Conservation (phyloP, 768 basidiomycete species). For the Kwoniella mangroviensis region DNA sequence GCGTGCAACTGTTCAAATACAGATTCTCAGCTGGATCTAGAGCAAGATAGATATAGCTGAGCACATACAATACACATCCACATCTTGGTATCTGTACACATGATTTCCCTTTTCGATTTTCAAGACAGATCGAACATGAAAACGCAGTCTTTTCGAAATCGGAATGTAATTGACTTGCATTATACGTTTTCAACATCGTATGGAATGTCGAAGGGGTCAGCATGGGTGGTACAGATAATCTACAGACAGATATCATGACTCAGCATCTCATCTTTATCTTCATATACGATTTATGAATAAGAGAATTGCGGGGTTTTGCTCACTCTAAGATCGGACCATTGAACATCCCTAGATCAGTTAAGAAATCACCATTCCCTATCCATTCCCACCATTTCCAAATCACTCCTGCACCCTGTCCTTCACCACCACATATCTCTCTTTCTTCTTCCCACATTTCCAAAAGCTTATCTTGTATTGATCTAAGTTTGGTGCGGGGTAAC, state of each 20-base stretch:
- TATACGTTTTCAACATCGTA: slow-evolving; percentile 41
- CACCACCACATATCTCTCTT: slow-evolving; percentile 16
- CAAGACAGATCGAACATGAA: slow-evolving; percentile 76
- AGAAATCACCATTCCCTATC: slow-evolving; percentile 47
- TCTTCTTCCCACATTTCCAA: slow-evolving; percentile 42
- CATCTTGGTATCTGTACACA: slow-evolving; percentile 72
- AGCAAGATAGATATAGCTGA: too few species aligned
- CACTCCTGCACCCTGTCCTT: slow-evolving; percentile 37
- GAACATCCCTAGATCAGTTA: slow-evolving; percentile 34
- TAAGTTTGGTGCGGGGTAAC: slow-evolving; percentile 27
- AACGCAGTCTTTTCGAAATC: slow-evolving; percentile 70
- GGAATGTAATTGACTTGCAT: slow-evolving; percentile 41
- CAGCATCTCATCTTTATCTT: neutral
- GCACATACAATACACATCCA: slow-evolving; percentile 76
- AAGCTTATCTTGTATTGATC: slow-evolving; percentile 27
- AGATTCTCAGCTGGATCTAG: too few species aligned
- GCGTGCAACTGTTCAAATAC: slow-evolving; percentile 64
- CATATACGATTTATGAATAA: neutral
- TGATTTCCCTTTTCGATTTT: slow-evolving; percentile 72
- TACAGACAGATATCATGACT: neutral
- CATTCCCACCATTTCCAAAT: slow-evolving; percentile 56
- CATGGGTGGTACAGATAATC: slow-evolving; percentile 38
- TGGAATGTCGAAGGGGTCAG: slow-evolving; percentile 38
- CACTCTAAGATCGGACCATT: slow-evolving; percentile 32
- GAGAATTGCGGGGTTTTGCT: neutral